Evolutionary conservation across 1,284 basidiomycete species (phyloP).

Genomic region (Bjerkandera adusta): DNA sequence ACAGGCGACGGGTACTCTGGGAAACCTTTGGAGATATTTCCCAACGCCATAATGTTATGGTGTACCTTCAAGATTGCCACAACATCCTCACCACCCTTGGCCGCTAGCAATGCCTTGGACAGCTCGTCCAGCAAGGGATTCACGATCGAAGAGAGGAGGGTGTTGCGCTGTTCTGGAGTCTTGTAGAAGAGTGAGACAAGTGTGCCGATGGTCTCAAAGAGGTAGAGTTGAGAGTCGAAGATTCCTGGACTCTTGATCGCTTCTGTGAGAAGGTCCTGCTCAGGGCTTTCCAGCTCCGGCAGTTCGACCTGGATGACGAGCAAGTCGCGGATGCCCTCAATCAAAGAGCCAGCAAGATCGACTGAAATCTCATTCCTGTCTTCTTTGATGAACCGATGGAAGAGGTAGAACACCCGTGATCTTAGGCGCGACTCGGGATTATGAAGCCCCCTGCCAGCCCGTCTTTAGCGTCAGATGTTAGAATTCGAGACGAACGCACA

Average conservation of each 20-base stretch:
- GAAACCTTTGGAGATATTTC: constrained; percentile 96
- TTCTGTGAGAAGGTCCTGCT: constrained; percentile 73
- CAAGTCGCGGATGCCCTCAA: constrained; percentile 75
- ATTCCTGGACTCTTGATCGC: constrained; percentile 71
- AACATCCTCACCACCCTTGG: constrained; percentile 60
- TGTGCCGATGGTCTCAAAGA: constrained; percentile 91
- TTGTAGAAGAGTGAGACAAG: constrained; percentile 78
- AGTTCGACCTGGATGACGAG: constrained; percentile 64
- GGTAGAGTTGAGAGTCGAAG: constrained; percentile 92
- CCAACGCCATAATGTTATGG: constrained; percentile 93
- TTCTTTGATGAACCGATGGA: constrained; percentile 91
- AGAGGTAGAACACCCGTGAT: constrained; percentile 88
- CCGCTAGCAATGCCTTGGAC: constrained; percentile 63
- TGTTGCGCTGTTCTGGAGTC: constrained; percentile 68
- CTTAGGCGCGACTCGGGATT: constrained; percentile 73
- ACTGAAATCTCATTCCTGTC: constrained; percentile 76
- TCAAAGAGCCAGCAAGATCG: constrained; percentile 69
- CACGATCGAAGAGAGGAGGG: constrained; percentile 75
- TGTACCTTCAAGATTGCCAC: constrained; percentile 87
- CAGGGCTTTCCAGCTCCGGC: constrained; percentile 60
- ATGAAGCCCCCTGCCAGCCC: constrained; percentile 87
- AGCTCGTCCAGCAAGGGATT: constrained; percentile 83
- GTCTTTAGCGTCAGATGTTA: constrained; percentile 7
- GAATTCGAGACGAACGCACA: not conserved
- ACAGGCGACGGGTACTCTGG: constrained; percentile 79